These are phyloP conservation scores for Microbotryum silenes-acaulis DNA, from an alignment of 1,284 basidiomycete genomes.

Conservation along the genomic window DNA sequence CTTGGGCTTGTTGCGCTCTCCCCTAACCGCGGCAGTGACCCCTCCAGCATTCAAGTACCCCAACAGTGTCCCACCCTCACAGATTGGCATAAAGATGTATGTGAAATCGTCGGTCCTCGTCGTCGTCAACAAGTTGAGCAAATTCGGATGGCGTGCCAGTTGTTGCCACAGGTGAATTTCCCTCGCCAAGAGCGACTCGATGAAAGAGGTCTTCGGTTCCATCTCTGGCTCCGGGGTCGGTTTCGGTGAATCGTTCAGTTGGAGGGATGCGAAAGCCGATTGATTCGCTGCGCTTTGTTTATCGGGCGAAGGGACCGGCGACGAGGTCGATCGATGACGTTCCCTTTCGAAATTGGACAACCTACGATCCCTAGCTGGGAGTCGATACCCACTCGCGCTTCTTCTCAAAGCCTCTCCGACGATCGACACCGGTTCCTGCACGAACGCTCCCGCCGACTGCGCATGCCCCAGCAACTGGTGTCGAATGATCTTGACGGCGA, in stretches of 20 bases:
- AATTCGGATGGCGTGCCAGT: constrained; percentile 55
- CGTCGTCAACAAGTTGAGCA: constrained; percentile 70
- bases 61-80: constrained; percentile 75
- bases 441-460: not conserved
- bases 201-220: constrained; percentile 40
- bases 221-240: not conserved
- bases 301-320: constrained; percentile 1
- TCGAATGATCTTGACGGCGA: constrained; percentile 72
- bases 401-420: not conserved
- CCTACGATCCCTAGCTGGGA: constrained; percentile 12
- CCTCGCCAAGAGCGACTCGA: constrained; percentile 53
- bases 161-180: constrained; percentile 74
- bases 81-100: constrained; percentile 74
- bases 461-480: constrained; percentile 41
- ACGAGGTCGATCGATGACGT: not conserved
- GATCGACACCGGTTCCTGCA: not conserved
- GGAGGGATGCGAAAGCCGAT: not conserved
- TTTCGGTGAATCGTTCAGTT: not conserved
- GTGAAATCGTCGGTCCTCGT: constrained; percentile 60
- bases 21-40: constrained; percentile 36
- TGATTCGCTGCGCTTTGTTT: not conserved
- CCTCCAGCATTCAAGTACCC: constrained; percentile 66
- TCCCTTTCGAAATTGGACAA: constrained; percentile 12
- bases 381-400: constrained; percentile 14
- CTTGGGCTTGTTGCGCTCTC: not conserved